phyloP scores from a whole-genome alignment of 2,329 filamentous ascomycete genomes.

The Fusarium virguliforme region DNA sequence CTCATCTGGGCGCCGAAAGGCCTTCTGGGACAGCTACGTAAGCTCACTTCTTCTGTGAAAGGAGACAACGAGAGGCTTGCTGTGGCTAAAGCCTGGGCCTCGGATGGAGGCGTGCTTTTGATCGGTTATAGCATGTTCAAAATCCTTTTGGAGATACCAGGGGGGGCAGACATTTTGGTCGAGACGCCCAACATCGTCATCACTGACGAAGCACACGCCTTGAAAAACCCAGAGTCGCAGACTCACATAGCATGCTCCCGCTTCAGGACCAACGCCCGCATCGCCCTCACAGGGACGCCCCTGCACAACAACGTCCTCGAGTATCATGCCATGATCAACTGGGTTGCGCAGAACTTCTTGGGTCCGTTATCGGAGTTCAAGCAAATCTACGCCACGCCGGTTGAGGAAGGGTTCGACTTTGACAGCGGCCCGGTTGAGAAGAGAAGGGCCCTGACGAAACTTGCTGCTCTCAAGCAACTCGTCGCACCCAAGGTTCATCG shows the following conservation, averaged over 20 bases:
- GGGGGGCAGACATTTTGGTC: conserved; percentile 66
- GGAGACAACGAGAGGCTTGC: conserved; percentile 59
- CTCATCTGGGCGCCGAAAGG: conserved; percentile 75
- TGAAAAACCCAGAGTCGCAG: conserved; percentile 77
- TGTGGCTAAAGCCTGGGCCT: conserved; percentile 72
- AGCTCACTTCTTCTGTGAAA: conserved; percentile 64
- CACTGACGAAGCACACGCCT: conserved; percentile 86
- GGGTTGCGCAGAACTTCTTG: conserved; percentile 86
- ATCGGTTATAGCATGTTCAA: conserved; percentile 82
- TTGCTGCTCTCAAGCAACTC: conserved; percentile 79
- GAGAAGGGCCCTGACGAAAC: conserved; percentile 74
- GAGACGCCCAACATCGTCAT: conserved; percentile 80
- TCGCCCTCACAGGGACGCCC: conserved; percentile 90
- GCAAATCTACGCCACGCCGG: conserved; percentile 79
- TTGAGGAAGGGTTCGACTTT: conserved; percentile 77
- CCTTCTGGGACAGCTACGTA: conserved; percentile 70
- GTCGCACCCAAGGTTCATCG: conserved; percentile 86
- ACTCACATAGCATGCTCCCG: conserved; percentile 68
- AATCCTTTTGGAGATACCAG: conserved; percentile 52
- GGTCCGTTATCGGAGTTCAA: conserved; percentile 79
- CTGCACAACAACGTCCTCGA: conserved; percentile 88
- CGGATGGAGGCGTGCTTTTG: conserved; percentile 80
- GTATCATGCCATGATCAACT: conserved; percentile 90
- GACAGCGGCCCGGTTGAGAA: conserved; percentile 74
- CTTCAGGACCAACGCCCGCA: conserved; percentile 79